Conservation (phyloP, 2,329 filamentous ascomycete species). For the Neopestalotiopsis sp. region DNA sequence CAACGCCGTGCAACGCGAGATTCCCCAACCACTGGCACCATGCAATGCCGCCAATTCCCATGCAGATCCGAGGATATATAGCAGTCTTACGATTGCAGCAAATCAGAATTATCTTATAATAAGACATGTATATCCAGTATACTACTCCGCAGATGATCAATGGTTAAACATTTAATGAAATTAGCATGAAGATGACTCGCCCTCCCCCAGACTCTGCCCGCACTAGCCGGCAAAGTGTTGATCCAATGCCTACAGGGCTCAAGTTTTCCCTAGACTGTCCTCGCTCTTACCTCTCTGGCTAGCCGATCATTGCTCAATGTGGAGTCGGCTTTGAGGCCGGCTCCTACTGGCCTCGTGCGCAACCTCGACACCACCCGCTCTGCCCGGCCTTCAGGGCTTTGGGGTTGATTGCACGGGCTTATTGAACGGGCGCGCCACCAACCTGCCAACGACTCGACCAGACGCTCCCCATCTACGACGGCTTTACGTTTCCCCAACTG, state of each 20-base stretch:
- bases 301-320: conserved; percentile 4
- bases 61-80: neutral
- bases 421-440: too few relatives aligned
- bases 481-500: conserved; percentile 15
- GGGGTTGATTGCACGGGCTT: too few relatives aligned
- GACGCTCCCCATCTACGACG: neutral
- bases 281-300: neutral
- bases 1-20: too few relatives aligned
- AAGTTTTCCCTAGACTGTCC: neutral
- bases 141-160: neutral
- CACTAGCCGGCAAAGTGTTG: neutral
- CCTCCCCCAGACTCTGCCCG: neutral
- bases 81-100: neutral
- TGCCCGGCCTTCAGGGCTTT: too few relatives aligned
- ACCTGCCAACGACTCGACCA: neutral
- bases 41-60: too few relatives aligned
- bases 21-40: too few relatives aligned
- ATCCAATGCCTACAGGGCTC: neutral
- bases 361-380: too few relatives aligned
- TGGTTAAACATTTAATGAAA: conserved; percentile 2
- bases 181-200: neutral
- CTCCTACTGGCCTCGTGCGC: neutral
- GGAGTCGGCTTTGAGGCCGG: conserved; percentile 5
- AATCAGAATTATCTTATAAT: neutral
- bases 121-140: neutral